A percentile compares a stretch with the other conserved stretches of the same genome.
Evolutionary conservation across 2,329 filamentous ascomycete genomes (phyloP).

Genomic region (Ophiocordyceps camponoti-floridani): DNA sequence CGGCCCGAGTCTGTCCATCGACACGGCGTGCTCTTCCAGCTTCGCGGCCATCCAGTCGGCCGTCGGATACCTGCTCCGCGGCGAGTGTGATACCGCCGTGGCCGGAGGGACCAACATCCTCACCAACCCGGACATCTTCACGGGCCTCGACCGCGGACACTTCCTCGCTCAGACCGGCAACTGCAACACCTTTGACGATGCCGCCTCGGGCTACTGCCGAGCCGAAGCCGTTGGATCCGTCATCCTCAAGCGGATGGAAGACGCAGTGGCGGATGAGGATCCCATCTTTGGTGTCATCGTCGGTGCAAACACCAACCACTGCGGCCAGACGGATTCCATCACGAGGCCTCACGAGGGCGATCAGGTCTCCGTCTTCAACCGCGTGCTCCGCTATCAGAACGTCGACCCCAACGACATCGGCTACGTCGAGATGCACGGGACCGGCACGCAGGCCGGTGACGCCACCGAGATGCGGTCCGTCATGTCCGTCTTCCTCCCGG

Average conservation of each 20-base stretch:
- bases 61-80: constrained; percentile 50
- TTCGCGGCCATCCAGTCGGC: constrained; percentile 51
- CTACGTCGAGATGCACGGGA: constrained; percentile 86
- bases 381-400: constrained; percentile 34
- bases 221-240: constrained; percentile 60
- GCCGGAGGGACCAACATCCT: constrained; percentile 57
- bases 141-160: constrained; percentile 56
- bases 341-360: constrained; percentile 66
- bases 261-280: constrained; percentile 63
- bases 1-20: constrained; percentile 53
- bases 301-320: constrained; percentile 39
- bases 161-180: constrained; percentile 43
- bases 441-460: constrained; percentile 76
- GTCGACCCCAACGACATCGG: constrained; percentile 60
- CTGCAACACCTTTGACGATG: constrained; percentile 62
- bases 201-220: constrained; percentile 68
- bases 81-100: constrained; percentile 66
- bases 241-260: constrained; percentile 62
- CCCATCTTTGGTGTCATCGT: constrained; percentile 59
- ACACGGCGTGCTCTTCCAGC: constrained; percentile 65
- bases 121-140: constrained; percentile 53
- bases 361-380: constrained; percentile 51
- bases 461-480: constrained; percentile 70
- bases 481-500: constrained; percentile 34
- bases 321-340: constrained; percentile 60